These are phyloP conservation scores for Venturia aucupariae DNA, from an alignment of 2,329 filamentous ascomycete species.

Conservation along the genomic window DNA sequence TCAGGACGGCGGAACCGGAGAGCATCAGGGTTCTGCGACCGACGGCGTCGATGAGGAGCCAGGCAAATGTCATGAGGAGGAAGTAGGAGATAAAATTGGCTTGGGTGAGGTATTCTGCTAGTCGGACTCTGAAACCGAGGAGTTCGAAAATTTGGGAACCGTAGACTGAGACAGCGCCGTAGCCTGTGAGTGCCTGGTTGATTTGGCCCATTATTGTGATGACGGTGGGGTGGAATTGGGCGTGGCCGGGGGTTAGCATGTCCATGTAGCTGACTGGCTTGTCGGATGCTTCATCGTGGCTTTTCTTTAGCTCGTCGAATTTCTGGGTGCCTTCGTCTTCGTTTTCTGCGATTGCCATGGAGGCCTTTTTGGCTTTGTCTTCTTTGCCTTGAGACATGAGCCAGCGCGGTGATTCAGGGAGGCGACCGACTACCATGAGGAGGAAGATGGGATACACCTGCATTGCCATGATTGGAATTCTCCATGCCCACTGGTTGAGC, in stretches of 20 bases:
- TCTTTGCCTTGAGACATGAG: slow-evolving; percentile 42
- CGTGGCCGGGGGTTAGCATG: slow-evolving; percentile 46
- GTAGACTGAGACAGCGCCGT: slow-evolving; percentile 53
- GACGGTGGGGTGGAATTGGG: slow-evolving; percentile 52
- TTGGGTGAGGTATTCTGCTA: slow-evolving; percentile 48
- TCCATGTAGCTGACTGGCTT: slow-evolving; percentile 44
- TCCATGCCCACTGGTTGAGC: slow-evolving; percentile 51
- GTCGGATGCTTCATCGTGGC: slow-evolving; percentile 41
- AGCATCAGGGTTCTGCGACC: slow-evolving; percentile 47
- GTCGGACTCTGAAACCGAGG: slow-evolving; percentile 43
- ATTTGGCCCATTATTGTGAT: slow-evolving; percentile 55
- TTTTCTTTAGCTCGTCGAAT: slow-evolving; percentile 42
- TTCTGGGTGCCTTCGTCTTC: slow-evolving; percentile 37
- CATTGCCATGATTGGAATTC: slow-evolving; percentile 52
- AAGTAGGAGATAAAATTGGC: slow-evolving; percentile 55
- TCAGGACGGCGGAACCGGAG: slow-evolving; percentile 41
- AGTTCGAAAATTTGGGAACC: slow-evolving; percentile 56
- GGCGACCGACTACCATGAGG: slow-evolving; percentile 41
- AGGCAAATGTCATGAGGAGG: slow-evolving; percentile 51
- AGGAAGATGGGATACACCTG: slow-evolving; percentile 48
- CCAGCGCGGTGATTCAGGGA: slow-evolving; percentile 53
- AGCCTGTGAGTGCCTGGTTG: slow-evolving; percentile 51
- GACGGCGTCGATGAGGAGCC: slow-evolving; percentile 48
- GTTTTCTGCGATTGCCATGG: slow-evolving; percentile 43
- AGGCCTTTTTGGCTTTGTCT: slow-evolving; percentile 41